These are phyloP conservation scores for Wallacemonas sp. DNA, from an alignment of 208 protist genomes.

Conservation along the genomic window DNA sequence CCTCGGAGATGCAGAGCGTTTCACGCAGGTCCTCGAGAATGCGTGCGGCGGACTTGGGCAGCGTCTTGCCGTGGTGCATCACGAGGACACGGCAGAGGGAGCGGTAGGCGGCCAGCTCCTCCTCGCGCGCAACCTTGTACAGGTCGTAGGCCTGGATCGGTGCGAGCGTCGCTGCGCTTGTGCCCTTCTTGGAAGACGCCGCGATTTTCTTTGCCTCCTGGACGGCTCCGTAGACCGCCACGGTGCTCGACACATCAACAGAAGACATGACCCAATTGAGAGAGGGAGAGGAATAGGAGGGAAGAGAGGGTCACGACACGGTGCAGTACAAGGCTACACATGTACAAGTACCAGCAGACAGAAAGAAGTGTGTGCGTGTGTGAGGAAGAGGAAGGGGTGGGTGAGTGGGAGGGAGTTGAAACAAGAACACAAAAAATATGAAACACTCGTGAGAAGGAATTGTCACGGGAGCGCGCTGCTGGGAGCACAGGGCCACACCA, in stretches of 20 bases:
- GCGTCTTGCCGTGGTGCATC: constrained; percentile 61
- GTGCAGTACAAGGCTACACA: no score
- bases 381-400: no score
- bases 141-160: constrained; percentile 63
- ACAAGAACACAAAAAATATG: no score
- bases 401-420: no score
- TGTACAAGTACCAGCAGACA: background rate
- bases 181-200: constrained; percentile 14
- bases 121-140: constrained; percentile 80
- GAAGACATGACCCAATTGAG: constrained; percentile 13
- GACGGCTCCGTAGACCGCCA: constrained; percentile 57
- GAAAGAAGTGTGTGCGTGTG: no score
- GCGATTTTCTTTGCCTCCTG: constrained; percentile 40
- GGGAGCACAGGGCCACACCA: no score
- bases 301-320: no score
- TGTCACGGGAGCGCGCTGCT: no score
- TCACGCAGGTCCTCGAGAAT: constrained; percentile 82
- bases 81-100: constrained; percentile 68
- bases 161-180: background rate
- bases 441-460: no score
- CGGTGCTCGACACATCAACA: constrained; percentile 13
- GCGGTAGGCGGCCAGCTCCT: constrained; percentile 79
- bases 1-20: constrained; percentile 42
- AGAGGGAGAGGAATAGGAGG: no score
- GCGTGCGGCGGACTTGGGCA: constrained; percentile 50